Evolutionary conservation across 345 rosid genomes (phyloP), one percentile per base, ranked within the genome.

Genomic region (Pelargonium nanum): DNA sequence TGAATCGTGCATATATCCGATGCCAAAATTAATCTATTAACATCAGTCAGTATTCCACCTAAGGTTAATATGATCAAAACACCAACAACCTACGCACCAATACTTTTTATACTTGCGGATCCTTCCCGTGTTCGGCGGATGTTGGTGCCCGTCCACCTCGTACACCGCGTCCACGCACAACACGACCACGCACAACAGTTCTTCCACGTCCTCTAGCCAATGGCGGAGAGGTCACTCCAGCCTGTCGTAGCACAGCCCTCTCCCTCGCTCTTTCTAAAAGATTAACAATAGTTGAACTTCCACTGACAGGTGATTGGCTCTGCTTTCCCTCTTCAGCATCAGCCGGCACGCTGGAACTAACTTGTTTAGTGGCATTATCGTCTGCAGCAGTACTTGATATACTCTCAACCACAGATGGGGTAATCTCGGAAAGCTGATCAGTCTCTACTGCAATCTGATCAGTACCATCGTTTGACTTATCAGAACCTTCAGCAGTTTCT

Each of bases 221-320:
- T 2, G 75, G 63, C 17, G 76, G 30, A 52, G 84, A 58, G 26
- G 76, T 61, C 22, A 68, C 71, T 57, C 76, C 75, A 8, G 81
- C 85, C 75, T 72, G 84, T 75, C 97, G 78, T 55, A 66, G 34
- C 73, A 72, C 64, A 21, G 91, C 78, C 22, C 80, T 70, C 71
- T 71, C 77, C 67, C 68, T 75, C 0, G 92, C 99, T 71, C 89
- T 71, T 55, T 77, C 81, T 26, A 70, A 60, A 53, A 88, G 56
- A 73, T 75, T 78, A 53, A 84, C 78, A 17, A 84, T 20, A 2
- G 77, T 80, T 24, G 94, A 64, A 58, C 75, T 52, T 57, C 70
- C 68, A 22, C 77, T 67, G 26, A n/a, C n/a, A n/a, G n/a, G n/a
- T n/a, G n/a, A 17, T 40, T 40, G 48, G 53, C 68, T 22, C 51